Percentiles rank a stretch among this genome's conserved stretches.
Evolutionary conservation across 1,284 basidiomycete species (phyloP).

Genomic region (Ganoderma sinense): DNA sequence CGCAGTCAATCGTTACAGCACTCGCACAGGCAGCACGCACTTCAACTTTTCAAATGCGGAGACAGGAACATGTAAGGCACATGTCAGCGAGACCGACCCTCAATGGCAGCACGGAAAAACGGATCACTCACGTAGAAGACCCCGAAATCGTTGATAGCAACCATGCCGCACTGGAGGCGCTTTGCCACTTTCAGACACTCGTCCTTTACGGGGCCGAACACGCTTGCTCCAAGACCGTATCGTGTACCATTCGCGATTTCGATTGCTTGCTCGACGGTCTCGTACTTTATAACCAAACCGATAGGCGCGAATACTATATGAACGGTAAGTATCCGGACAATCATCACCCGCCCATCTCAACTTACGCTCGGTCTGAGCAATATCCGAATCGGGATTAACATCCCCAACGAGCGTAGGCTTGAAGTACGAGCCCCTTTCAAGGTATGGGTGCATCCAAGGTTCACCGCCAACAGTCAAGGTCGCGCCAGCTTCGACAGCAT

Average conservation of each 20-base stretch:
- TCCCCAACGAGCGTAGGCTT: slow-evolving; percentile 87
- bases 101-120: neutral
- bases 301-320: slow-evolving; percentile 87
- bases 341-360: slow-evolving; percentile 18
- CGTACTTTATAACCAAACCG: slow-evolving; percentile 85
- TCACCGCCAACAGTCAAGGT: slow-evolving; percentile 73
- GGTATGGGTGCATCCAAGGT: slow-evolving; percentile 69
- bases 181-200: slow-evolving; percentile 83
- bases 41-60: slow-evolving; percentile 58
- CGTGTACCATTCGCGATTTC: slow-evolving; percentile 86
- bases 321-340: slow-evolving; percentile 18
- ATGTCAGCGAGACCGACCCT: slow-evolving; percentile 1
- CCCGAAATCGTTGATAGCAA: slow-evolving; percentile 94
- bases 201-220: slow-evolving; percentile 87
- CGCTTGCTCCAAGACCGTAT: slow-evolving; percentile 94
- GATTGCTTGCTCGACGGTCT: slow-evolving; percentile 83
- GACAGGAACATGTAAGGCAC: neutral
- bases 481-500: slow-evolving; percentile 81
- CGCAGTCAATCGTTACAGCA: neutral
- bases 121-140: slow-evolving; percentile 82
- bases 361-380: slow-evolving; percentile 84
- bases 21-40: slow-evolving; percentile 46
- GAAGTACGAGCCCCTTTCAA: slow-evolving; percentile 83
- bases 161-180: slow-evolving; percentile 92
- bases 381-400: slow-evolving; percentile 76